Base-by-base conservation (phyloP, 805 yeast genomes). In the Alloascoidea africana region DNA sequence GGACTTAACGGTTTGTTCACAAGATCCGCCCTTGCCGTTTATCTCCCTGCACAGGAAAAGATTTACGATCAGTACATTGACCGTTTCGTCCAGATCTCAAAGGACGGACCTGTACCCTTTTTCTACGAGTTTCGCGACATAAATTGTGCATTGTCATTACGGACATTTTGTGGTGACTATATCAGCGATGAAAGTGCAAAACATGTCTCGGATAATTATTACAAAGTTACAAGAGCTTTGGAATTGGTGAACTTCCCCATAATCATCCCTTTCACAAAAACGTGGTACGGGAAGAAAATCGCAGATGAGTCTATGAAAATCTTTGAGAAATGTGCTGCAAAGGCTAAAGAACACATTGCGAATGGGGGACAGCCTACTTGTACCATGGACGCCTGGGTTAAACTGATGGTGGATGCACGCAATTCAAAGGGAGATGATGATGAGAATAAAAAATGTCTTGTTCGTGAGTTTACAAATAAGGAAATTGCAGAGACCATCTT, bases 241-340 rank as follows among this genome's bases (percentile, higher is more conserved):
- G 98, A 91, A 63, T 72, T 91, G 47, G 98, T 91, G 44, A 91
- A 91, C 66, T 91, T 91, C 75, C 98, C 98, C 44, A 83, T 91
- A 50, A 89, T 91, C 45, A 58, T 91, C 36, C 98, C 98, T 18
- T 91, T 70, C 68, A 86, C 98, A 43, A 91, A 89, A 65, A 80
- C 98, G 23, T 91, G 98, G 98, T 84, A 87, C 60, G 98, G 98
- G 47, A 79, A 83, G 65, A 75, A 70, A 54, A 81, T 87, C 52
- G 94, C 96, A 40, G 94, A 91, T 56, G 73, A 78, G 67, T 84
- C 95, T 14, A 89, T 91, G 96, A 78, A 74, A 49, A 77, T 85
- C 49, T 86, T 91, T 50, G 96, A 77, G 52, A 60, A 60, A 17
- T 89, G 97, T 66, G 94, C 98, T 14, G 85, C 69, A 47, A 72